Evolutionary conservation across 176 grass and related monocot genomes (phyloP).

Genomic region (Poa pratensis): DNA sequence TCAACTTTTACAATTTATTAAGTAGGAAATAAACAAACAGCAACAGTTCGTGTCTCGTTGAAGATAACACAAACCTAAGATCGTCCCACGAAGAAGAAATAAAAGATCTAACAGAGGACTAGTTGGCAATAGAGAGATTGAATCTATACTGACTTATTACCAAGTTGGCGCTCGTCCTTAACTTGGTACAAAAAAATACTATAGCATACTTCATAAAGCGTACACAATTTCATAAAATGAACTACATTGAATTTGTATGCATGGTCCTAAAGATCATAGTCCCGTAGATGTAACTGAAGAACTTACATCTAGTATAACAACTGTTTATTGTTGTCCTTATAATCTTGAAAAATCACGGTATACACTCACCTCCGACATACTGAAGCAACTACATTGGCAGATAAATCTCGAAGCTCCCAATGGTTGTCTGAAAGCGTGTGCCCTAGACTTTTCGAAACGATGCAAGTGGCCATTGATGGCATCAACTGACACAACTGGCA

Average conservation of each 20-base stretch:
- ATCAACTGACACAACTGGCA: slow-evolving; percentile 93
- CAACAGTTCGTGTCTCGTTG: background rate
- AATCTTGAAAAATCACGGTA: background rate
- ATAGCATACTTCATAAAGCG: background rate
- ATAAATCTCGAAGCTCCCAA: slow-evolving; percentile 91
- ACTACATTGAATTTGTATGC: background rate
- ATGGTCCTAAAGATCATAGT: background rate
- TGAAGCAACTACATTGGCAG: slow-evolving; percentile 85
- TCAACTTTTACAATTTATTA: slow-evolving; percentile 13
- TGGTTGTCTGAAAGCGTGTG: slow-evolving; percentile 83
- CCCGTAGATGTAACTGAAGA: background rate
- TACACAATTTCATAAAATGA: background rate
- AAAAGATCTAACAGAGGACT: background rate
- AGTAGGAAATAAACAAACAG: background rate
- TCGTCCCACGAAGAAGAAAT: slow-evolving; percentile 21
- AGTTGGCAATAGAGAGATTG: background rate
- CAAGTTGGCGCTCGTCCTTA: background rate
- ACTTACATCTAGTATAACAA: background rate
- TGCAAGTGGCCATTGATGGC: slow-evolving; percentile 86
- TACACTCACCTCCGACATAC: slow-evolving; percentile 79
- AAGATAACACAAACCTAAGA: background rate
- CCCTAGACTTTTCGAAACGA: slow-evolving; percentile 86
- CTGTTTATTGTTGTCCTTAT: background rate
- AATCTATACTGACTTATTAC: background rate
- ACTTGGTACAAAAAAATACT: background rate